Evolutionary conservation across 2,329 filamentous ascomycete species (phyloP).

Genomic region (Fusarium incarnatum): DNA sequence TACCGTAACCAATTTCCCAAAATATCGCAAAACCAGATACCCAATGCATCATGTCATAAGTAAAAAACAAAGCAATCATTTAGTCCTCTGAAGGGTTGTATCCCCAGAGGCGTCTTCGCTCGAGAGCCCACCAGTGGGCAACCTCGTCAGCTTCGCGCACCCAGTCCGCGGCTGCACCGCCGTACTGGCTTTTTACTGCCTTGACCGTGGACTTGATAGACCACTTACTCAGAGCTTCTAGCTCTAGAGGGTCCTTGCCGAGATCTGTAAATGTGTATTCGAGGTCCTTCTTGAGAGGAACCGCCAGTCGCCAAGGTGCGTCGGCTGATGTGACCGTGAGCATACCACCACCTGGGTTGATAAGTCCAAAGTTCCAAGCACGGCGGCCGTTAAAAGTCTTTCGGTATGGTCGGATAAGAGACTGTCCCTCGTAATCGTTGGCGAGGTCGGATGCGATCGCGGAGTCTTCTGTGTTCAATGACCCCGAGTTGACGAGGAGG

Average conservation of each 20-base stretch:
- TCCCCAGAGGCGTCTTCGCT: constrained; percentile 39
- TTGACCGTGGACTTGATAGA: constrained; percentile 39
- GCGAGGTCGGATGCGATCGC: constrained; percentile 45
- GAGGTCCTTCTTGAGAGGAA: constrained; percentile 48
- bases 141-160: constrained; percentile 39
- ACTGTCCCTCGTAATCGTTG: constrained; percentile 50
- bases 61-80: constrained; percentile 15
- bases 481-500: constrained; percentile 48
- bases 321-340: constrained; percentile 49
- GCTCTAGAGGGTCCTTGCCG: constrained; percentile 46
- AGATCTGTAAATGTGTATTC: constrained; percentile 51
- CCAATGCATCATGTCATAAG: constrained; percentile 37
- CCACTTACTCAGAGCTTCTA: constrained; percentile 44
- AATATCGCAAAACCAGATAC: constrained; percentile 20
- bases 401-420: constrained; percentile 46
- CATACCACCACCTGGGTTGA: constrained; percentile 51
- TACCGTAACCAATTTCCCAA: constrained; percentile 26
- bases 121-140: constrained; percentile 38
- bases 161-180: constrained; percentile 46
- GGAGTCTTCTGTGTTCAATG: constrained; percentile 41
- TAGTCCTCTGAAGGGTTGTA: constrained; percentile 32
- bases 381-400: constrained; percentile 40
- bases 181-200: constrained; percentile 39
- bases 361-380: constrained; percentile 51
- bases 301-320: constrained; percentile 48